Evolutionary conservation across 805 yeast species (phyloP).

Genomic region (Kodamaea kaohsiungensis): DNA sequence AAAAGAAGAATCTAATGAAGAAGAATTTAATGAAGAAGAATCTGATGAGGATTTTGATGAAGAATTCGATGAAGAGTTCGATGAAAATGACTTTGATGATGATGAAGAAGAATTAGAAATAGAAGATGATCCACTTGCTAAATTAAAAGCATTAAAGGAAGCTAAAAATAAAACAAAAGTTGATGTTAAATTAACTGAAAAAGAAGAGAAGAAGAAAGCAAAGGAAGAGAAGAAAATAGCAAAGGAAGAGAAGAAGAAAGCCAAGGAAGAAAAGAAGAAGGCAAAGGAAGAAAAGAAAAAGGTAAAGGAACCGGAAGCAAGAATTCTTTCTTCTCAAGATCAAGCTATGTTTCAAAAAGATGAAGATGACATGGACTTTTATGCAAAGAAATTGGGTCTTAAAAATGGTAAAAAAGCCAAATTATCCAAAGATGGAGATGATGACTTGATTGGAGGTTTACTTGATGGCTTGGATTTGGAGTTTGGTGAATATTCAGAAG

Average conservation of each 20-base stretch:
- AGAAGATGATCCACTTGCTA: constrained; percentile 24
- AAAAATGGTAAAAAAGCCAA: constrained; percentile 50
- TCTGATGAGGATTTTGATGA: constrained; percentile 4
- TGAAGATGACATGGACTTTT: constrained; percentile 78
- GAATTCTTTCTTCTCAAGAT: constrained; percentile 40
- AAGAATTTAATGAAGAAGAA: constrained; percentile 17
- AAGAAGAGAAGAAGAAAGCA: constrained; percentile 4
- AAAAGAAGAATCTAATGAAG: constrained; percentile 16
- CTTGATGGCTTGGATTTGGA: constrained; percentile 73
- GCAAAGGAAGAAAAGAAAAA: constrained; percentile 11
- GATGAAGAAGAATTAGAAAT: constrained; percentile 16
- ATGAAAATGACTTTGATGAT: constrained; percentile 17
- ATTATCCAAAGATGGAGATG: constrained; percentile 55
- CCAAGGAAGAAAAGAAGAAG: constrained; percentile 13
- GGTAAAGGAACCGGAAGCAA: constrained; percentile 11
- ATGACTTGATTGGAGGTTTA: constrained; percentile 80
- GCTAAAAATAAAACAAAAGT: constrained; percentile 20
- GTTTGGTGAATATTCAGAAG: constrained; percentile 20
- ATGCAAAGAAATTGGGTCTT: constrained; percentile 78
- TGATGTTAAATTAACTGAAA: constrained; percentile 17
- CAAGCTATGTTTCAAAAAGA: constrained; percentile 54
- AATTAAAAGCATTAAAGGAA: constrained; percentile 19
- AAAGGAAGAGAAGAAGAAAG: constrained; percentile 12
- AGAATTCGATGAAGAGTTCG: constrained; percentile 27
- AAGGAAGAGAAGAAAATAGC: constrained; percentile 9